Conservation (phyloP, 2,329 filamentous ascomycete species). For the Neopestalotiopsis clavispora region DNA sequence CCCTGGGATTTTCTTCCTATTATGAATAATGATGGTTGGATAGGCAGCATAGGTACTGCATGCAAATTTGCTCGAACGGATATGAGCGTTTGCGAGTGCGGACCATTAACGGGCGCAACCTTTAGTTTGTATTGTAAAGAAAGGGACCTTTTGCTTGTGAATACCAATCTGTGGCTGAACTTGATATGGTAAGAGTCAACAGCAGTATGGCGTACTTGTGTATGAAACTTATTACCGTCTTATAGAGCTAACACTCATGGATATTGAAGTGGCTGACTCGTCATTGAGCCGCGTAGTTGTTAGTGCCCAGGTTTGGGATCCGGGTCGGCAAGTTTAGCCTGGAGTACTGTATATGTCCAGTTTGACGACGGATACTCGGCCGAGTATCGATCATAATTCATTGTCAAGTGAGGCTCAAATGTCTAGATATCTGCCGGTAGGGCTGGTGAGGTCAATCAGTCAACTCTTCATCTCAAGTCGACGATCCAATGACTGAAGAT, state of each 20-base stretch:
- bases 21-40: too few relatives aligned
- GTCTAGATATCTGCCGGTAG: neutral
- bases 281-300: neutral
- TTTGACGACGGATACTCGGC: neutral
- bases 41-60: too few relatives aligned
- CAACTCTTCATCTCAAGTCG: neutral
- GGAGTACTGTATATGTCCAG: neutral
- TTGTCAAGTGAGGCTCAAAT: neutral
- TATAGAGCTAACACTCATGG: neutral
- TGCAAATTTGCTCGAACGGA: too few relatives aligned
- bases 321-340: neutral
- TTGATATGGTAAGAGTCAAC: too few relatives aligned
- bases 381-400: neutral
- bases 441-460: neutral
- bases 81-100: too few relatives aligned
- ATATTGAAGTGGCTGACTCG: neutral
- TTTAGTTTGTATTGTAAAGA: too few relatives aligned
- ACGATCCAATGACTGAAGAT: constrained; percentile 1
- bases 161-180: too few relatives aligned
- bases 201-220: neutral
- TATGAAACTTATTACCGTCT: neutral
- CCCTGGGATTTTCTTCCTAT: too few relatives aligned
- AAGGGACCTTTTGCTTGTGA: too few relatives aligned
- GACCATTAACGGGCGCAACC: too few relatives aligned
- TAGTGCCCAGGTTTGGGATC: neutral